Evolutionary conservation across 1,284 basidiomycete genomes (phyloP).

Genomic region (Tilletiopsis washingtonensis): DNA sequence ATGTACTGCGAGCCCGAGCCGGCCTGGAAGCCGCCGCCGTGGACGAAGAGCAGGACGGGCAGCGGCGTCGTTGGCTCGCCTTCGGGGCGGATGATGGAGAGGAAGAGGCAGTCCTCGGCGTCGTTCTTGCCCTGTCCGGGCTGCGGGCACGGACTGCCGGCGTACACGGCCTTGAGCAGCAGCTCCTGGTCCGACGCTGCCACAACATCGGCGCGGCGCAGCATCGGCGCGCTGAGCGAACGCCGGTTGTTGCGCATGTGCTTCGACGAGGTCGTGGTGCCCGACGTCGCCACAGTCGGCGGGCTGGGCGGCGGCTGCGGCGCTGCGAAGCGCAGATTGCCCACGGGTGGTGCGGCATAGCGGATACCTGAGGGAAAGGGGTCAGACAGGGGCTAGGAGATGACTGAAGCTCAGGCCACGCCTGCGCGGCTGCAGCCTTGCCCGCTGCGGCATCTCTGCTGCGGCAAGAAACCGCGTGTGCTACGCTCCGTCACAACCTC

Average conservation of each 20-base stretch:
- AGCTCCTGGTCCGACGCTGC: background rate
- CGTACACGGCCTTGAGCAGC: background rate
- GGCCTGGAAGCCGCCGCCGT: conserved; percentile 8
- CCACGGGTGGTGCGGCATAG: conserved; percentile 8
- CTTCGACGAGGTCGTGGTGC: background rate
- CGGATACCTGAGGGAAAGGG: conserved; percentile 3
- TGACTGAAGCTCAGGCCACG: too few relatives aligned
- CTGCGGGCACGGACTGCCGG: conserved; percentile 1
- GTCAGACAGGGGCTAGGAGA: background rate
- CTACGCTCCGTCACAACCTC: too few relatives aligned
- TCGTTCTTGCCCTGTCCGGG: background rate
- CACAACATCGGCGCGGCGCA: background rate
- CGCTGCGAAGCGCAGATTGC: conserved; percentile 7
- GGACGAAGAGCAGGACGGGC: conserved; percentile 8
- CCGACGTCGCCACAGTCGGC: background rate
- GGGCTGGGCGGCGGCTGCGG: conserved; percentile 1
- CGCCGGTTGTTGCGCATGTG: background rate
- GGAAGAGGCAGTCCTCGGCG: conserved; percentile 6
- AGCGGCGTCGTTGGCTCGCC: too few relatives aligned
- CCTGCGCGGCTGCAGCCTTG: too few relatives aligned
- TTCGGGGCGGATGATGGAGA: conserved; percentile 4
- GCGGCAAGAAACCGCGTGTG: too few relatives aligned
- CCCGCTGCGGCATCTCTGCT: background rate
- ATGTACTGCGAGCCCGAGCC: background rate
- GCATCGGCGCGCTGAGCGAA: background rate